phyloP scores from a whole-genome alignment of 2,329 filamentous ascomycete genomes.

The Epichloe hybrida region DNA sequence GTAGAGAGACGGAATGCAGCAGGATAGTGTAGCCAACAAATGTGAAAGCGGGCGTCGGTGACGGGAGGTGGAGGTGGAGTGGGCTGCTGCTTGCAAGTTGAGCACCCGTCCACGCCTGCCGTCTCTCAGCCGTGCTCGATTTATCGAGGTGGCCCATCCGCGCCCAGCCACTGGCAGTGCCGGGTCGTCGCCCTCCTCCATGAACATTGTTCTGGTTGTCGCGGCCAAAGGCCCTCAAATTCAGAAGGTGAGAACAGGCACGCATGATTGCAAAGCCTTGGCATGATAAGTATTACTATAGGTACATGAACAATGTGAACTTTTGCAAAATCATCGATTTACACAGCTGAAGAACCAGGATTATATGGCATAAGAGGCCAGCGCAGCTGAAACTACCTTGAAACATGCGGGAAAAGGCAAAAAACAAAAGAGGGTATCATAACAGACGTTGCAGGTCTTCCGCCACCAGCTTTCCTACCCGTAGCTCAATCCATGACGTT shows the following conservation, averaged over 20 bases:
- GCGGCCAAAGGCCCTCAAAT: too few relatives aligned
- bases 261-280: too few relatives aligned
- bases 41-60: background rate
- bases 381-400: background rate
- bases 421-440: slow-evolving; percentile 4
- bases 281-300: too few relatives aligned
- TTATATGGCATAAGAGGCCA: background rate
- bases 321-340: background rate
- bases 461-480: background rate
- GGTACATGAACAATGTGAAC: too few relatives aligned
- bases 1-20: background rate
- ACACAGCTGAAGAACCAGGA: background rate
- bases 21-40: background rate
- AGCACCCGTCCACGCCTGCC: too few relatives aligned
- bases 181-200: too few relatives aligned
- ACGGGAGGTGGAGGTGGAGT: background rate
- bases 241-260: too few relatives aligned
- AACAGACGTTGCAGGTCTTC: background rate
- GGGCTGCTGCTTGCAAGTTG: too few relatives aligned
- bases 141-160: too few relatives aligned
- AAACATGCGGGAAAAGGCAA: background rate
- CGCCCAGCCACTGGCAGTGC: too few relatives aligned
- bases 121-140: too few relatives aligned
- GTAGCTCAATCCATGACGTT: slow-evolving; percentile 8
- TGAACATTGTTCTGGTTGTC: too few relatives aligned